Conservation (phyloP, 352 stramenopile genomes). For the Globisporangium nunn region DNA sequence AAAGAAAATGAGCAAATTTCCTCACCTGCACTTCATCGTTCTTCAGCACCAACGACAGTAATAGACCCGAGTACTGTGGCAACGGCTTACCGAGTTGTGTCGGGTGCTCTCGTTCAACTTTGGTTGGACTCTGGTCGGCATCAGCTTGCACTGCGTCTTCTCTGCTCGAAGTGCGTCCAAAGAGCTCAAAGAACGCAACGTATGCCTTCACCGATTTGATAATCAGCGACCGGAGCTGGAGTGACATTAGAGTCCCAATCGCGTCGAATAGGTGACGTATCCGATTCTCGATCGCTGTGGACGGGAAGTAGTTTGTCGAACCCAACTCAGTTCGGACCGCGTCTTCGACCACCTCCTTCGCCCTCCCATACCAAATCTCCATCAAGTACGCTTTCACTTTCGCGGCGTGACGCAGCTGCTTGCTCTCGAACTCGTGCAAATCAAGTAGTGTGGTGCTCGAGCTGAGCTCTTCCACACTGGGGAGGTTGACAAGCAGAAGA, state of each 20-base stretch:
- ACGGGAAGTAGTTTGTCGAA: constrained; percentile 14
- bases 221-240: constrained; percentile 60
- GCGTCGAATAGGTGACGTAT: constrained; percentile 53
- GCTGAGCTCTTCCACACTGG: constrained; percentile 19
- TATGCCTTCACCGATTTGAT: constrained; percentile 61
- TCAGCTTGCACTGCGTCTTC: not conserved
- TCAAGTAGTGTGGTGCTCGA: constrained; percentile 23
- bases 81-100: not conserved
- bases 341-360: constrained; percentile 42
- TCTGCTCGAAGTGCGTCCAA: constrained; percentile 6
- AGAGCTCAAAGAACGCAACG: constrained; percentile 59
- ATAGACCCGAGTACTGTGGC: not conserved
- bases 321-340: constrained; percentile 19
- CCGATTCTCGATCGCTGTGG: constrained; percentile 16
- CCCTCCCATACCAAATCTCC: constrained; percentile 52
- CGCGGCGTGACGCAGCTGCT: constrained; percentile 41
- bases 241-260: constrained; percentile 61
- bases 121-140: not conserved
- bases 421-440: constrained; percentile 42
- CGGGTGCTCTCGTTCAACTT: not conserved
- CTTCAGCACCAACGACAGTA: not conserved
- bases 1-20: not conserved
- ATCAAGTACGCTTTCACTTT: constrained; percentile 38
- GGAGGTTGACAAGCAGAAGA: constrained; percentile 41
- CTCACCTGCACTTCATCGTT: constrained; percentile 1